Evolutionary conservation across 2,329 filamentous ascomycete species (phyloP).

Genomic region (Didymella lethalis): DNA sequence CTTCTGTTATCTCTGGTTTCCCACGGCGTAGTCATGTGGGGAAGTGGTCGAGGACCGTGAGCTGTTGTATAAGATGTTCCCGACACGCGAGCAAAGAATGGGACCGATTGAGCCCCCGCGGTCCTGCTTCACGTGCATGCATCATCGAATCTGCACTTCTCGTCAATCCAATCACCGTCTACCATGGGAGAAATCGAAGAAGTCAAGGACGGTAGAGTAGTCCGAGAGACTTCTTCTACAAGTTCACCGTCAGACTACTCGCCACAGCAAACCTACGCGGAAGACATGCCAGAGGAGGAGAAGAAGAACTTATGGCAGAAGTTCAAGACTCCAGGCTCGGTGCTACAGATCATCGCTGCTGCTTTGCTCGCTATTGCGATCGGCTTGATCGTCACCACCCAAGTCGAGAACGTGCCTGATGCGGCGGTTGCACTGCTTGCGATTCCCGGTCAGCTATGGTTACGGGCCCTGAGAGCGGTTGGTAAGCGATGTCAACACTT

Average conservation of each 20-base stretch:
- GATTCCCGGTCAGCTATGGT: slow-evolving; percentile 61
- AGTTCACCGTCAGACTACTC: slow-evolving; percentile 21
- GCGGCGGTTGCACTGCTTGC: slow-evolving; percentile 55
- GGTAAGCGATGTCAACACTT: slow-evolving; percentile 45
- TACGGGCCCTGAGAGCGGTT: slow-evolving; percentile 59
- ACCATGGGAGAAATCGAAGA: slow-evolving; percentile 33
- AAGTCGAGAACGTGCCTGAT: slow-evolving; percentile 55
- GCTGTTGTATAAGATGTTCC: slow-evolving; percentile 29
- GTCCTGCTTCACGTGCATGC: slow-evolving; percentile 3
- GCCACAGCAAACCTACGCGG: slow-evolving; percentile 25
- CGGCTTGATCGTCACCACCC: slow-evolving; percentile 56
- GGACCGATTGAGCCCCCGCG: slow-evolving; percentile 2
- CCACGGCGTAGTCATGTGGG: slow-evolving; percentile 23
- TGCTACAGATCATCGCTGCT: slow-evolving; percentile 60
- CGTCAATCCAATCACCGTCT: background rate
- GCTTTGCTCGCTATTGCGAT: slow-evolving; percentile 61
- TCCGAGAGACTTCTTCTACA: slow-evolving; percentile 22
- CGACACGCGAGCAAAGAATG: slow-evolving; percentile 8
- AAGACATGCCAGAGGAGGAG: slow-evolving; percentile 11
- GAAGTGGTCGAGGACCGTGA: slow-evolving; percentile 11
- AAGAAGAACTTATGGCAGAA: slow-evolving; percentile 48
- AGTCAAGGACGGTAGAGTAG: slow-evolving; percentile 24
- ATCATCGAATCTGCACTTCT: background rate
- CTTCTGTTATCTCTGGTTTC: slow-evolving; percentile 31
- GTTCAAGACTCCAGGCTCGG: slow-evolving; percentile 55